phyloP scores from a whole-genome alignment of 1,139 yeast genomes.

The Nakaseomyces kungkrabaensis region DNA sequence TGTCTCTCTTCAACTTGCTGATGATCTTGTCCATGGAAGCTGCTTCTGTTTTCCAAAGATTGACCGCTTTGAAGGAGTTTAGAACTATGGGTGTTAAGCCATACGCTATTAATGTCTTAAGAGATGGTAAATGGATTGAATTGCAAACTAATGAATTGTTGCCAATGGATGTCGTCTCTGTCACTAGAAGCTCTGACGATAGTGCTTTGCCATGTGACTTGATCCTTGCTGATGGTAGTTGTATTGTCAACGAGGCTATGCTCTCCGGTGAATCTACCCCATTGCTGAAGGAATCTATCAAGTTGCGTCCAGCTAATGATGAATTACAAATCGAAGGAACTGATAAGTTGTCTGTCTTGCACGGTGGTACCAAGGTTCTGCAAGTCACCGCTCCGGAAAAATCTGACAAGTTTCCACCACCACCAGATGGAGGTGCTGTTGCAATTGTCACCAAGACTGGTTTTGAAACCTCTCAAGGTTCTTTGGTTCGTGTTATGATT shows the following conservation, averaged over 20 bases:
- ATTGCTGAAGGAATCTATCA: conserved; percentile 80
- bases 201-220: conserved; percentile 95
- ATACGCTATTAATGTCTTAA: conserved; percentile 59
- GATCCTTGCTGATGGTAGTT: conserved; percentile 74
- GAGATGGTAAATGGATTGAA: conserved; percentile 63
- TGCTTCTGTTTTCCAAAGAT: conserved; percentile 92
- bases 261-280: conserved; percentile 98
- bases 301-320: conserved; percentile 69
- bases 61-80: conserved; percentile 87
- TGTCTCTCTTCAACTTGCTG: conserved; percentile 80
- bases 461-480: conserved; percentile 96
- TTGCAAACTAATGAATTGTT: conserved; percentile 64
- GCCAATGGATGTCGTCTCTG: conserved; percentile 88
- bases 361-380: conserved; percentile 94
- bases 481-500: conserved; percentile 94
- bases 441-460: conserved; percentile 92
- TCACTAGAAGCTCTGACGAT: conserved; percentile 82
- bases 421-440: conserved; percentile 89
- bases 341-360: conserved; percentile 82
- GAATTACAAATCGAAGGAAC: conserved; percentile 63
- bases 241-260: conserved; percentile 96
- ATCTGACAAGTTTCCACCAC: conserved; percentile 37
- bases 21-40: conserved; percentile 91
- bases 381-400: conserved; percentile 69
- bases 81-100: conserved; percentile 98